These are phyloP conservation scores for Cyclaneusma minus DNA, from an alignment of 2,329 filamentous ascomycete species.

Conservation along the genomic window DNA sequence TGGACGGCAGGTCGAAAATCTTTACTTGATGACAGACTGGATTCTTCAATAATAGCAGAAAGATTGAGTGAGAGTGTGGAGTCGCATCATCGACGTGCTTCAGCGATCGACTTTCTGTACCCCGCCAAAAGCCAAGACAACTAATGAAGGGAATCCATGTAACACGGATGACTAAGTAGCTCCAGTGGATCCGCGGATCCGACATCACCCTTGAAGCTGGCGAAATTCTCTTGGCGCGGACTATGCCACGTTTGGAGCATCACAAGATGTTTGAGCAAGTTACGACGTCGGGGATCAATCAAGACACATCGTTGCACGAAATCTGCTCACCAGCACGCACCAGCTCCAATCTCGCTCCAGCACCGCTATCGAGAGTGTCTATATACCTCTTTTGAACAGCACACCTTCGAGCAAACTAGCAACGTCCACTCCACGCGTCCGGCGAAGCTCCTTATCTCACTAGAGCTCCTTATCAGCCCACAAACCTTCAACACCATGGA, in stretches of 20 bases:
- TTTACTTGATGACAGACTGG: too few relatives aligned
- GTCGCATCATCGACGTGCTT: background rate
- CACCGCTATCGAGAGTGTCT: too few relatives aligned
- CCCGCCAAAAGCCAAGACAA: too few relatives aligned
- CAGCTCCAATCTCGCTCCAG: background rate
- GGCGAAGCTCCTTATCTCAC: background rate
- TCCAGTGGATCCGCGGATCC: background rate
- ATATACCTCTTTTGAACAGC: too few relatives aligned
- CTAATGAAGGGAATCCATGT: too few relatives aligned
- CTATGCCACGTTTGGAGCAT: conserved; percentile 4
- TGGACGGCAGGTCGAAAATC: too few relatives aligned
- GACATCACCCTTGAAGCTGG: background rate
- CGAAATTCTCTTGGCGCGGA: conserved; percentile 8
- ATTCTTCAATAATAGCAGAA: too few relatives aligned
- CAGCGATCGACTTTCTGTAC: background rate
- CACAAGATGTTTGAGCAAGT: conserved; percentile 1
- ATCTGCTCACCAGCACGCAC: background rate
- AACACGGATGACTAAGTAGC: too few relatives aligned
- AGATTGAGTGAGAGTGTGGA: too few relatives aligned
- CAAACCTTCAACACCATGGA: conserved; percentile 21
- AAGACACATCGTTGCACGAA: background rate
- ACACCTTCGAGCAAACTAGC: too few relatives aligned
- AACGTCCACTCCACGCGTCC: background rate
- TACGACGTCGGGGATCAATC: background rate
- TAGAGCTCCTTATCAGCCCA: conserved; percentile 5